These are phyloP conservation scores for Elasticomyces elasticus DNA, from an alignment of 495 filamentous ascomycete species.

Conservation along the genomic window DNA sequence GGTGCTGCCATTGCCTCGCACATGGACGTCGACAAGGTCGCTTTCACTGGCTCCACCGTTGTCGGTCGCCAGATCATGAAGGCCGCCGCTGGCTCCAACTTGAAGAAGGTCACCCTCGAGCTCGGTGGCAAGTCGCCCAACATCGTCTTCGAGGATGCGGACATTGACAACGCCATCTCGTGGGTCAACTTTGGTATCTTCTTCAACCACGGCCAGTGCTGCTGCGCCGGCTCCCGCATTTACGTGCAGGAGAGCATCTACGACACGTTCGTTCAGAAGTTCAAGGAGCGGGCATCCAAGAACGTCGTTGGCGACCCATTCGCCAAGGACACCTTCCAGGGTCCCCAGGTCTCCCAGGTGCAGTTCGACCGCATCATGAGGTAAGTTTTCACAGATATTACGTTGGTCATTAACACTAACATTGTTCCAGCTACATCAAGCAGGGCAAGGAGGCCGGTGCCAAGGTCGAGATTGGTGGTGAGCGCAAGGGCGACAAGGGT, in stretches of 20 bases:
- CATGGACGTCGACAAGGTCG: conserved; percentile 98
- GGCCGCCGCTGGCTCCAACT: conserved; percentile 84
- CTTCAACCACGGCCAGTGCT: conserved; percentile 98
- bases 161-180: conserved; percentile 90
- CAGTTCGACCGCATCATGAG: conserved; percentile 98
- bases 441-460: conserved; percentile 80
- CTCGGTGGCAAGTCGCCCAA: conserved; percentile 97
- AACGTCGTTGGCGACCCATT: conserved; percentile 95
- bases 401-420: conserved; percentile 7
- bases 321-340: conserved; percentile 81
- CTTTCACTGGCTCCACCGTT: conserved; percentile 91
- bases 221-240: conserved; percentile 90
- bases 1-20: conserved; percentile 87
- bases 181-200: conserved; percentile 99
- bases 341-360: conserved; percentile 86
- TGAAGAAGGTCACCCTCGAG: conserved; percentile 99
- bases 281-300: conserved; percentile 72
- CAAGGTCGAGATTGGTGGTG: conserved; percentile 73
- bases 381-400: conserved; percentile 24
- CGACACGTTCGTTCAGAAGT: conserved; percentile 80
- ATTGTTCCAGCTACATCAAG: conserved; percentile 61
- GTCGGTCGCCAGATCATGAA: conserved; percentile 92
- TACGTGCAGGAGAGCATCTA: conserved; percentile 95
- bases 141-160: conserved; percentile 91
- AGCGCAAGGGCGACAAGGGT: conserved; percentile 78